Evolutionary conservation across 2,329 filamentous ascomycete species (phyloP).

Genomic region (Aspergillus brunneoviolaceus): DNA sequence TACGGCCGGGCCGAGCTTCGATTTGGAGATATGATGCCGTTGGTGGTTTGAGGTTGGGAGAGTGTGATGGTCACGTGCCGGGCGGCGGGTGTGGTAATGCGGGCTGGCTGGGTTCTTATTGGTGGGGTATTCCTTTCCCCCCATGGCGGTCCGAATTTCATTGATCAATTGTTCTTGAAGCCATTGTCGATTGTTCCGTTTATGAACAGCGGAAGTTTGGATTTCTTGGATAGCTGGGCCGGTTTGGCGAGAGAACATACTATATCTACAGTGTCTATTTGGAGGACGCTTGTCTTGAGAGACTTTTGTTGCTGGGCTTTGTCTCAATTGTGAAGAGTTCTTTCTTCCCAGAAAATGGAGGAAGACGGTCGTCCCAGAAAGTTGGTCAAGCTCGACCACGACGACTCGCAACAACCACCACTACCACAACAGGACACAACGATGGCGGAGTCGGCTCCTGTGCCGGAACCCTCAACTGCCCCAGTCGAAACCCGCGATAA

Average conservation of each 20-base stretch:
- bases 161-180: not conserved
- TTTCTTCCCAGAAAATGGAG: constrained; percentile 46
- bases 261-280: too few species aligned
- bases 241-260: too few species aligned
- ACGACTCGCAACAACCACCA: constrained; percentile 30
- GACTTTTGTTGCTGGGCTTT: not conserved
- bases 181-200: too few species aligned
- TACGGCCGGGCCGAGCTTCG: not conserved
- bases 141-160: not conserved
- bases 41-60: constrained; percentile 4
- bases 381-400: constrained; percentile 52
- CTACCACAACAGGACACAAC: constrained; percentile 12
- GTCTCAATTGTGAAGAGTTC: not conserved
- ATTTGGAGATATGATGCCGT: constrained; percentile 17
- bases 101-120: constrained; percentile 29
- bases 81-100: constrained; percentile 33
- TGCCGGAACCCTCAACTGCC: not conserved
- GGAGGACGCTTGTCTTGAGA: too few species aligned
- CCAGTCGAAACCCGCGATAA: not conserved
- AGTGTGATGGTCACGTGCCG: constrained; percentile 28
- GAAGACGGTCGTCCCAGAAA: constrained; percentile 57
- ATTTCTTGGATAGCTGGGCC: too few species aligned
- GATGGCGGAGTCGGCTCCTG: constrained; percentile 6
- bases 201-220: too few species aligned
- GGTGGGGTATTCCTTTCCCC: constrained; percentile 16